Evolutionary conservation across 139 green algal genomes (phyloP).

Genomic region (Desmodesmus armatus): DNA sequence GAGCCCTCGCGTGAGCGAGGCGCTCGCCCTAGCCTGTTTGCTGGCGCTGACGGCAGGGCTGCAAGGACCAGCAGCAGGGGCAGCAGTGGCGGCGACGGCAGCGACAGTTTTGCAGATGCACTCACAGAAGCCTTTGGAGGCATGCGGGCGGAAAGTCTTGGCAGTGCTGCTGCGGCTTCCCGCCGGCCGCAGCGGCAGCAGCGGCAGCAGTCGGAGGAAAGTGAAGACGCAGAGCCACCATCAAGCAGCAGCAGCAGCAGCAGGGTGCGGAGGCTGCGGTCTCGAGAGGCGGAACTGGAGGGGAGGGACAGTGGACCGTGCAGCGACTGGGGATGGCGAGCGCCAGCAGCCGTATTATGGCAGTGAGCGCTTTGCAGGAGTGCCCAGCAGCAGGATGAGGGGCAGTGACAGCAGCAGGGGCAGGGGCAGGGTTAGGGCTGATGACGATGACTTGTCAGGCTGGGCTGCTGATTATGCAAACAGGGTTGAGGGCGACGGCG

Average conservation of each 20-base stretch:
- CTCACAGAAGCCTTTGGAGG: too few species aligned
- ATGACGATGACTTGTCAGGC: conserved; percentile 3
- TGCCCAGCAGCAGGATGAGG: not conserved
- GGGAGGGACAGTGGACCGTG: not conserved
- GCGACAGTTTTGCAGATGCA: too few species aligned
- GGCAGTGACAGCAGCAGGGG: not conserved
- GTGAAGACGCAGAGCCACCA: not conserved
- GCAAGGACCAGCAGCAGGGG: too few species aligned
- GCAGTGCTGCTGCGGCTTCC: not conserved
- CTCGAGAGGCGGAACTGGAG: not conserved
- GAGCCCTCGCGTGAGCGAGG: too few species aligned
- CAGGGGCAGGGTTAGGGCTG: not conserved
- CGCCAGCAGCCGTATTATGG: not conserved
- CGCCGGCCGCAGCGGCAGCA: not conserved
- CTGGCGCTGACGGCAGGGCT: too few species aligned
- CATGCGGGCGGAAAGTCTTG: too few species aligned
- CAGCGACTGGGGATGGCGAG: not conserved
- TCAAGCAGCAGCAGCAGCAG: not conserved
- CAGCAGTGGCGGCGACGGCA: too few species aligned
- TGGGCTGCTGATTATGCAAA: not conserved
- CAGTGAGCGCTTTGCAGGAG: not conserved
- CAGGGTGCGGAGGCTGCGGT: not conserved
- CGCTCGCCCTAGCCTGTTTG: too few species aligned
- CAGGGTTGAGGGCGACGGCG: not conserved
- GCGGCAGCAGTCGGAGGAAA: not conserved